phyloP scores from a whole-genome alignment of 2,329 filamentous ascomycete species.

The Zymoseptoria passerinii region DNA sequence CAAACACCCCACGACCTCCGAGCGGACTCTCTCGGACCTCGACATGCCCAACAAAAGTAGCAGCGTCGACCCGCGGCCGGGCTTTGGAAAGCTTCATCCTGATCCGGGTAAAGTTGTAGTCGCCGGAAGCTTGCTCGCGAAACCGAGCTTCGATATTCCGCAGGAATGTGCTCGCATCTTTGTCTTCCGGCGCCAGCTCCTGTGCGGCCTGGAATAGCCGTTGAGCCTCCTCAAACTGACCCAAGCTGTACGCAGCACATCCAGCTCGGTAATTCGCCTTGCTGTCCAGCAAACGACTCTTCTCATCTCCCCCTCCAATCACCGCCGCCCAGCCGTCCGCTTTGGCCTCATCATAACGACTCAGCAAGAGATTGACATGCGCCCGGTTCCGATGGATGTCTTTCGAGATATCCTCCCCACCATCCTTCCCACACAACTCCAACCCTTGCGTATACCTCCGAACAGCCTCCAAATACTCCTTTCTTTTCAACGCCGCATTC shows the following conservation, averaged over 20 bases:
- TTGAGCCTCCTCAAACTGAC: constrained; percentile 10
- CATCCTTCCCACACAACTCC: not conserved
- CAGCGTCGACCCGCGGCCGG: constrained; percentile 14
- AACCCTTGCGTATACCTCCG: constrained; percentile 19
- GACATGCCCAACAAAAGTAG: constrained; percentile 8
- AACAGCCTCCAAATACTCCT: constrained; percentile 15
- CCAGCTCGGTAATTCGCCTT: constrained; percentile 23
- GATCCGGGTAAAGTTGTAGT: constrained; percentile 19
- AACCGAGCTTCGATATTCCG: constrained; percentile 11
- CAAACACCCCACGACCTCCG: constrained; percentile 38
- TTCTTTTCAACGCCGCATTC: constrained; percentile 22
- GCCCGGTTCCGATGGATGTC: constrained; percentile 12
- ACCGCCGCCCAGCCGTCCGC: constrained; percentile 8
- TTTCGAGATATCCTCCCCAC: not conserved
- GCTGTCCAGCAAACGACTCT: constrained; percentile 6
- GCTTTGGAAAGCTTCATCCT: constrained; percentile 2
- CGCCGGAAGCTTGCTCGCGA: constrained; percentile 11
- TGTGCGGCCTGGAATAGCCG: constrained; percentile 5
- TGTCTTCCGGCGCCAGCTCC: constrained; percentile 11
- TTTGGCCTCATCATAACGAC: constrained; percentile 8
- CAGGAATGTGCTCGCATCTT: constrained; percentile 6
- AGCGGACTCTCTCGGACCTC: constrained; percentile 20
- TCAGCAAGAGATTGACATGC: constrained; percentile 8
- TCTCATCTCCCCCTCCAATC: constrained; percentile 3
- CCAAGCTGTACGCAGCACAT: constrained; percentile 18